These are phyloP conservation scores for Colletotrichum melonis DNA, from an alignment of 2,329 filamentous ascomycete genomes.

Conservation along the genomic window DNA sequence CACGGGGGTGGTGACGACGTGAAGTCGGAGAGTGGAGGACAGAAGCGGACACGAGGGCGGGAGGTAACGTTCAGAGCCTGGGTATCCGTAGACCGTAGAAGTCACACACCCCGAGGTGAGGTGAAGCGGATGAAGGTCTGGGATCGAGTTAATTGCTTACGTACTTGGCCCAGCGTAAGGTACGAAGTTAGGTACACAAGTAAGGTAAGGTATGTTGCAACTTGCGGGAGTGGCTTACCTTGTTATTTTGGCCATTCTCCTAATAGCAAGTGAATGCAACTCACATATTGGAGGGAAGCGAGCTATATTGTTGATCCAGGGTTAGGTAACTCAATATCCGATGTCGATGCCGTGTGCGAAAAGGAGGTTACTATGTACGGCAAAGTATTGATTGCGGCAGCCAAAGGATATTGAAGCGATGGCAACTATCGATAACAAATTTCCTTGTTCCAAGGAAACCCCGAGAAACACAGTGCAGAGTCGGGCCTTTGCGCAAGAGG, in stretches of 20 bases:
- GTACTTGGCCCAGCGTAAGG: neutral
- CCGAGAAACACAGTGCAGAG: neutral
- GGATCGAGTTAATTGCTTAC: neutral
- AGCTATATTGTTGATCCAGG: conserved; percentile 3
- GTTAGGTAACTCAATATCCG: conserved; percentile 10
- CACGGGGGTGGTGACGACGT: neutral
- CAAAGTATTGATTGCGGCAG: neutral
- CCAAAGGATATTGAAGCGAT: conserved; percentile 6
- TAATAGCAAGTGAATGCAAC: neutral
- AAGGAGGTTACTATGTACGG: neutral
- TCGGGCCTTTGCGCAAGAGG: conserved; percentile 23
- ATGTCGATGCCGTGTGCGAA: conserved; percentile 12
- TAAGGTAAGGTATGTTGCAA: neutral
- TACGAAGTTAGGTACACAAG: neutral
- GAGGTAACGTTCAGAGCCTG: neutral
- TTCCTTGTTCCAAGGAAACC: conserved; percentile 21
- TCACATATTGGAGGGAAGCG: neutral
- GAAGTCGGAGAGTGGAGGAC: conserved; percentile 16
- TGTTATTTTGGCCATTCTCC: neutral
- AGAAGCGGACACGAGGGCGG: conserved; percentile 19
- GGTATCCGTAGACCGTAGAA: neutral
- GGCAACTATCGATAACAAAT: conserved; percentile 21
- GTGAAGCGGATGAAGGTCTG: neutral
- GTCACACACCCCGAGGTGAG: neutral
- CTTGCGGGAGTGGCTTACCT: neutral